A percentile compares a stretch with the other conserved stretches of the same genome.
phyloP scores from a whole-genome alignment of 768 basidiomycete species.

The Suillus decipiens region DNA sequence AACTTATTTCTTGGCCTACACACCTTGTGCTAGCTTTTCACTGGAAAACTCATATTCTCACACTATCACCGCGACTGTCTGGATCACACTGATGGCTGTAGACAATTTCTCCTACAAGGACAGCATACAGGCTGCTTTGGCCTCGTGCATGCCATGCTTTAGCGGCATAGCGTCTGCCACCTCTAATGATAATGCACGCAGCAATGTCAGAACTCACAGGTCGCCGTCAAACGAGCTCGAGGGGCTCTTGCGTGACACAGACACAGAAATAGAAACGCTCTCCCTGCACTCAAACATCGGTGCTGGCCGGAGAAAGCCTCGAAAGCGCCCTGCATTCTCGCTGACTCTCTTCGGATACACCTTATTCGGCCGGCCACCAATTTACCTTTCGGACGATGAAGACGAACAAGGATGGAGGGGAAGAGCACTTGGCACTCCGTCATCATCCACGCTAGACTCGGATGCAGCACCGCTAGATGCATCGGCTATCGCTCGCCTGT shows the following conservation, averaged over 20 bases:
- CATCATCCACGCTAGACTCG: slow-evolving; percentile 59
- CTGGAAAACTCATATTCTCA: not conserved
- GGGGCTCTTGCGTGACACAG: slow-evolving; percentile 50
- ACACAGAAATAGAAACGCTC: slow-evolving; percentile 60
- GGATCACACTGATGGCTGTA: slow-evolving; percentile 29
- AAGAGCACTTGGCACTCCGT: slow-evolving; percentile 27
- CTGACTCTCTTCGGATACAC: slow-evolving; percentile 68
- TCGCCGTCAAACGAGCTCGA: slow-evolving; percentile 44
- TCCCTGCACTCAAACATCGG: slow-evolving; percentile 69
- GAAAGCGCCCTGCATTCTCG: slow-evolving; percentile 34
- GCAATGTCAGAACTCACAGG: slow-evolving; percentile 31
- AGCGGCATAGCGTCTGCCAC: slow-evolving; percentile 29
- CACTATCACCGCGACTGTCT: not conserved
- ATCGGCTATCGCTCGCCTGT: slow-evolving; percentile 53
- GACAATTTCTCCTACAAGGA: slow-evolving; percentile 64
- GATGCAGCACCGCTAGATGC: slow-evolving; percentile 69
- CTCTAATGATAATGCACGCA: slow-evolving; percentile 16
- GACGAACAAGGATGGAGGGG: slow-evolving; percentile 20
- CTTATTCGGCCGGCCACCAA: slow-evolving; percentile 63
- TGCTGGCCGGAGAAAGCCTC: slow-evolving; percentile 31
- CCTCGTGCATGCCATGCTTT: slow-evolving; percentile 63
- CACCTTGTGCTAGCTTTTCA: not conserved
- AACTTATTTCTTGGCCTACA: not conserved
- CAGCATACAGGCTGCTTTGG: slow-evolving; percentile 55
- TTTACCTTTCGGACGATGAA: slow-evolving; percentile 59